Evolutionary conservation across 768 basidiomycete species (phyloP).

Genomic region (Panus rudis): DNA sequence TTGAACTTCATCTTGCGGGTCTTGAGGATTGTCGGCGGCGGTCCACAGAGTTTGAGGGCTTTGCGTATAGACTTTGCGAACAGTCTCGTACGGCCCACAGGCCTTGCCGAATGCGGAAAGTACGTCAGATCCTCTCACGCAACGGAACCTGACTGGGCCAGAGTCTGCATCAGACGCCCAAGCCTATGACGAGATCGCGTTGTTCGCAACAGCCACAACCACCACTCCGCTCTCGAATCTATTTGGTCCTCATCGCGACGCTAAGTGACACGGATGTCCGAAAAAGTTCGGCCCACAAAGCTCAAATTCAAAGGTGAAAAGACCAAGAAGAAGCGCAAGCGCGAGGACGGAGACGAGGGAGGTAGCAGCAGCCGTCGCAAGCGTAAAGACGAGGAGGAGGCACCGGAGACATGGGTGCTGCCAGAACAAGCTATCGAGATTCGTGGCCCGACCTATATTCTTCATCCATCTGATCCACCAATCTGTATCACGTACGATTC

Average conservation of each 20-base stretch:
- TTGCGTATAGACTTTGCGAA: too few species aligned
- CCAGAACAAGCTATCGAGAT: conserved; percentile 68
- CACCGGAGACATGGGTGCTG: conserved; percentile 73
- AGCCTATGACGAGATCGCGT: too few species aligned
- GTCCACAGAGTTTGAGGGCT: background rate
- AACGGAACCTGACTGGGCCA: too few species aligned
- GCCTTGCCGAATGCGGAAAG: too few species aligned
- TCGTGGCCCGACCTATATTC: conserved; percentile 81
- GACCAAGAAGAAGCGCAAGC: conserved; percentile 73
- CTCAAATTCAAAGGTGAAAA: conserved; percentile 91
- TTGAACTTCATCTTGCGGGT: conserved; percentile 78
- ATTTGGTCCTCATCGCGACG: too few species aligned
- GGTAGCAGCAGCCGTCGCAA: conserved; percentile 37
- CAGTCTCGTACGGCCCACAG: too few species aligned
- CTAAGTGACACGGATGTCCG: conserved; percentile 28
- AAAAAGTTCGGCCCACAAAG: conserved; percentile 61
- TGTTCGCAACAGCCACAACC: too few species aligned
- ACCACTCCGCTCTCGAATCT: too few species aligned
- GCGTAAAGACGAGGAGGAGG: conserved; percentile 51
- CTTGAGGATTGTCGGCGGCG: conserved; percentile 43
- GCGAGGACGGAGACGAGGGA: conserved; percentile 44
- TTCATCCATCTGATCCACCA: conserved; percentile 74
- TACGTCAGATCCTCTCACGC: too few species aligned
- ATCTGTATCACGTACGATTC: conserved; percentile 74
- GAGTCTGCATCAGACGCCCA: too few species aligned